phyloP scores from a whole-genome alignment of 2,329 filamentous ascomycete species.

The Talaromyces sp. region DNA sequence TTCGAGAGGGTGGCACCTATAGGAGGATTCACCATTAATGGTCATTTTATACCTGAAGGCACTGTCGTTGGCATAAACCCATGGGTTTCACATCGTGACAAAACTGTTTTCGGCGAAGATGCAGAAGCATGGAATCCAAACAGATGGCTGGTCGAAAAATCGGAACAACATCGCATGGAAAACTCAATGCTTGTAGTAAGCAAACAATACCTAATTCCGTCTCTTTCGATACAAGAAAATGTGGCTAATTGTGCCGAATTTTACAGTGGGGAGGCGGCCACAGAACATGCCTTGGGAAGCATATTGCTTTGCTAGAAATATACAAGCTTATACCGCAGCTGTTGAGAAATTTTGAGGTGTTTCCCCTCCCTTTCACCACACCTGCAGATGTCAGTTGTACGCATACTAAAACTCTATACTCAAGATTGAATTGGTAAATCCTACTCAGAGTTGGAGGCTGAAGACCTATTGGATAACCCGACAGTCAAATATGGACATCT shows the following conservation, averaged over 20 bases:
- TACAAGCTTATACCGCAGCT: slow-evolving; percentile 37
- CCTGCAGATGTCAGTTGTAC: too few species aligned
- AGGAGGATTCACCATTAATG: slow-evolving; percentile 16
- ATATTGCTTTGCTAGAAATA: slow-evolving; percentile 30
- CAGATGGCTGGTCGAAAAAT: slow-evolving; percentile 19
- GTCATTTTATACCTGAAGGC: slow-evolving; percentile 21
- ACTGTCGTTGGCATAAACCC: slow-evolving; percentile 69
- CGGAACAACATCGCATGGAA: slow-evolving; percentile 19
- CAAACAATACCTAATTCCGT: too few species aligned
- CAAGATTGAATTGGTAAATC: too few species aligned
- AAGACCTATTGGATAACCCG: too few species aligned
- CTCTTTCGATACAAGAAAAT: too few species aligned
- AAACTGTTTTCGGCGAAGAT: slow-evolving; percentile 66
- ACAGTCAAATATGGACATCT: too few species aligned
- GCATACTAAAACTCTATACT: too few species aligned
- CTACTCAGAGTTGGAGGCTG: too few species aligned
- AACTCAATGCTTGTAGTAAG: slow-evolving; percentile 17
- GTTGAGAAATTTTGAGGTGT: slow-evolving; percentile 47
- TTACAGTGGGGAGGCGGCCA: slow-evolving; percentile 32
- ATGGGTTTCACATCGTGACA: slow-evolving; percentile 69
- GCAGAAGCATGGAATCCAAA: slow-evolving; percentile 52
- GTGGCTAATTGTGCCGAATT: too few species aligned
- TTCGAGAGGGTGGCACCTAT: slow-evolving; percentile 69
- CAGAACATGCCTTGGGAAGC: slow-evolving; percentile 51
- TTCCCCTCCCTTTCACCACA: too few species aligned